Evolutionary conservation across 148 eudicot species (phyloP), one percentile per base, ranked within the genome.

Genomic region (Nepenthes gracilis): DNA sequence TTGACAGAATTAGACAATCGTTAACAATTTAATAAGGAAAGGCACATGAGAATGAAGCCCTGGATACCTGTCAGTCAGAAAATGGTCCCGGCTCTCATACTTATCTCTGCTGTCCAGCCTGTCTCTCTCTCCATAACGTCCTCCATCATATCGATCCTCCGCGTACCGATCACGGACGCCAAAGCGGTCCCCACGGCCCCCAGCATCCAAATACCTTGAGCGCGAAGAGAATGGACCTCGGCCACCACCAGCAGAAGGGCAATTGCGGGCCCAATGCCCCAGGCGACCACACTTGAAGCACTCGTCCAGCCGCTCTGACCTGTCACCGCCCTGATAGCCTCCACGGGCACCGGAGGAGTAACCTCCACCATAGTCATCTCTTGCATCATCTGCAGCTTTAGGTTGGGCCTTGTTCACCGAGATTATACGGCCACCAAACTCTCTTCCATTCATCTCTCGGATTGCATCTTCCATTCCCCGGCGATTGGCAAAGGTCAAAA

Each of bases 191-290:
- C 74, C 83, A 59, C 83, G 77, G 47, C 67, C 67, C 51, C 77
- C 72, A 60, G 32, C 61, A 50, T 79, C 83, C 33, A 68, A 58
- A 55, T 70, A 80, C 65, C 78, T 74, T 23, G 81, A 55, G 14
- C 77, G 78, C n/a, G 78, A 73, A 9, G 80, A 54, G 14, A 76
- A 69, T 1, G 61, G 61, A 23, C 78, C 76, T 48, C 78, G 55
- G 36, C 81, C 80, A 38, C 90, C 86, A 61, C 77, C 86, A 9
- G 65, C 74, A 54, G 78, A 75, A 12, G 90, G 86, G 64, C 90
- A 84, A 57, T 84, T 84, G 5, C 86, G 82, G 52, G 90, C 90
- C 90, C 82, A 84, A 49, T 84, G 86, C 35, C 86, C 86, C 1
- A 75, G 73, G 10, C 84, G 74, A 13, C 86, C 86, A 73, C 90